Conservation (phyloP, 1,139 yeast species). For the Scheffersomyces quercinus region DNA sequence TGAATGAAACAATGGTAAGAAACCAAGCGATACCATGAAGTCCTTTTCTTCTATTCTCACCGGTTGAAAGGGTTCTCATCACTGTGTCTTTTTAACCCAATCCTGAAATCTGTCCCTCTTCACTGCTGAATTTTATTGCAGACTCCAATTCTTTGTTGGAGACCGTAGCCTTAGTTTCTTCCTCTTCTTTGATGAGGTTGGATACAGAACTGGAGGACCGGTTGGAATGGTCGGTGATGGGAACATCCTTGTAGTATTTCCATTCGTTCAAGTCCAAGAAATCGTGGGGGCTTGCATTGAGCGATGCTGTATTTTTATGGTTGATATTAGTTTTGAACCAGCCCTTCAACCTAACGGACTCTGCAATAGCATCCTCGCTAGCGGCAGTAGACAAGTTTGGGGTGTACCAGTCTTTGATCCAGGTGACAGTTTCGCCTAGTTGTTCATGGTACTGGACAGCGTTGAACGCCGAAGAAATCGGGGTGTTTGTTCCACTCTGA, state of each 20-base stretch:
- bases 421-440: constrained; percentile 32
- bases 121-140: constrained; percentile 20
- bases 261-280: constrained; percentile 30
- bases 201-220: neutral
- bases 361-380: constrained; percentile 16
- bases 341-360: constrained; percentile 30
- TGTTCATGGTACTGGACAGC: constrained; percentile 18
- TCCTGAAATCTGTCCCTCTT: constrained; percentile 22
- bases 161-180: constrained; percentile 3
- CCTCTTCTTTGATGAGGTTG: constrained; percentile 2
- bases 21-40: no score
- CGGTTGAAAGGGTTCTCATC: constrained; percentile 1
- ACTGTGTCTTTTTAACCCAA: constrained; percentile 1
- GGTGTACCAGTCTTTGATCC: constrained; percentile 46
- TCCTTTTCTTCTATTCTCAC: constrained; percentile 3
- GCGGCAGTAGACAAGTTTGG: constrained; percentile 24
- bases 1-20: no score
- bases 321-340: constrained; percentile 36
- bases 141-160: constrained; percentile 16
- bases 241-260: constrained; percentile 22
- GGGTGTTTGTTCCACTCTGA: constrained; percentile 21
- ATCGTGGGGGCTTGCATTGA: constrained; percentile 21
- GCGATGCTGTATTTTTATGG: constrained; percentile 15
- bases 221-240: constrained; percentile 1
- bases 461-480: constrained; percentile 11